Evolutionary conservation across 768 basidiomycete genomes (phyloP), one percentile per base, ranked within the genome.

Genomic region (Boletus fagicola): DNA sequence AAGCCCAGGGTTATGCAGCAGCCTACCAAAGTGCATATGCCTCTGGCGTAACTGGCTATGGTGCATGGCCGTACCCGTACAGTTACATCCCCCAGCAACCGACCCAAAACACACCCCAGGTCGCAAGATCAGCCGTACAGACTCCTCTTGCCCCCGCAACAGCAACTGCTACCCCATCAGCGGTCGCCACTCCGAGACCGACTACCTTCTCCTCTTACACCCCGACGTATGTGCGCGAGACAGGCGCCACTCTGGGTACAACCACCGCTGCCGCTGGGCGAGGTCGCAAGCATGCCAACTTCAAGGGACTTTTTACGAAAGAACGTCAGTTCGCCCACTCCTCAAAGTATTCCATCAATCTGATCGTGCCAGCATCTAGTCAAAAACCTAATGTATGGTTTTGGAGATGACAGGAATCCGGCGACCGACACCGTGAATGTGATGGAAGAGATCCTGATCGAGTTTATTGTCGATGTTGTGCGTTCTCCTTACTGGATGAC

Each of bases 391-490:
- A 93, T 94, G 92, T 95, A 93, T 67, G 93, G 91, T 30, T 97
- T 96, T 72, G 94, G 94, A 12, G 94, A 97, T 69, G 92, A 93
- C 68, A 80, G 88, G 16, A 90, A 92, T 62, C 91, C 93, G 0
- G 87, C 92, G 3, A 88, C 83, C 39, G 94, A 97, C 64, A 90
- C 90, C 0, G 90, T 94, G 28, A 87, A 84, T 61, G 89, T 95
- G 39, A 90, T 96, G 91, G 93, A 96, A 68, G 93, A 96, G 68
- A 93, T 96, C 52, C 75, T 96, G 50, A 83, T 94, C 43, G 92
- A 94, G 70, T 94, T 91, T 62, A 91, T 97, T 62, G 84, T 86
- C 33, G 94, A 97, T 65, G 81, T 96, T 12, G 94, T 96, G 68
- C 61, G 92, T 82, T 43, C 46, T 45, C 58, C 62, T 54, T 46